These are phyloP conservation scores for Leptographium lundbergii DNA, from an alignment of 2,329 filamentous ascomycete genomes.

Conservation along the genomic window DNA sequence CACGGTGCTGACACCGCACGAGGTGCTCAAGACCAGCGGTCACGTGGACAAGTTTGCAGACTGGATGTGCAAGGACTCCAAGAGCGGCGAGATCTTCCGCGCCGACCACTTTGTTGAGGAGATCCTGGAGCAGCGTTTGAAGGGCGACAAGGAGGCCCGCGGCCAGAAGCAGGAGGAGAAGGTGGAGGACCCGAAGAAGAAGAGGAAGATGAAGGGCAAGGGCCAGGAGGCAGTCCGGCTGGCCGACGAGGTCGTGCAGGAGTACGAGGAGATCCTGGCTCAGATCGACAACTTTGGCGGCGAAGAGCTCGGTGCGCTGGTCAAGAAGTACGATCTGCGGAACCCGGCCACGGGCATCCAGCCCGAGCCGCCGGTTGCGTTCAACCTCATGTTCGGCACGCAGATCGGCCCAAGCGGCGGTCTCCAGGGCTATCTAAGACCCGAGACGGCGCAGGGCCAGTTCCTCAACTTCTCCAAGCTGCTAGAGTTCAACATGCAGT, in stretches of 20 bases:
- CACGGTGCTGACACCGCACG: constrained; percentile 83
- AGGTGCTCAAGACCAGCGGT: constrained; percentile 88
- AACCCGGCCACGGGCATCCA: constrained; percentile 71
- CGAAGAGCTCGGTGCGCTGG: constrained; percentile 72
- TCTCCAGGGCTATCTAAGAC: constrained; percentile 71
- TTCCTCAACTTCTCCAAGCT: constrained; percentile 92
- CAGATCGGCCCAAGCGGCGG: constrained; percentile 83
- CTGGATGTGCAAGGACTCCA: constrained; percentile 99
- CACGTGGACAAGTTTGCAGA: constrained; percentile 98
- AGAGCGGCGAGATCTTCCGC: constrained; percentile 91
- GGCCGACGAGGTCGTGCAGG: constrained; percentile 71
- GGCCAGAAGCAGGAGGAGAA: constrained; percentile 57
- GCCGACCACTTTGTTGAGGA: constrained; percentile 96
- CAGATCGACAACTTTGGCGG: constrained; percentile 93
- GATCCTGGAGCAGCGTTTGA: constrained; percentile 73
- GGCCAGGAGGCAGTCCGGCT: constrained; percentile 75
- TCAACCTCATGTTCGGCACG: constrained; percentile 99
- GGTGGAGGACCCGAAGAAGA: constrained; percentile 38
- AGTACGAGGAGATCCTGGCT: constrained; percentile 85
- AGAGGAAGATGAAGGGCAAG: constrained; percentile 81
- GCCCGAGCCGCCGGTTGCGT: constrained; percentile 70
- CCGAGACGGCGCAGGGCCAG: constrained; percentile 95
- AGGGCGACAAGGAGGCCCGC: constrained; percentile 85
- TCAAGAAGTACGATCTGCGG: constrained; percentile 81
- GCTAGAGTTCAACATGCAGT: constrained; percentile 86